Percentiles rank a stretch among this genome's conserved stretches.
phyloP scores from a whole-genome alignment of 768 basidiomycete genomes.

The Ramaria rubella region DNA sequence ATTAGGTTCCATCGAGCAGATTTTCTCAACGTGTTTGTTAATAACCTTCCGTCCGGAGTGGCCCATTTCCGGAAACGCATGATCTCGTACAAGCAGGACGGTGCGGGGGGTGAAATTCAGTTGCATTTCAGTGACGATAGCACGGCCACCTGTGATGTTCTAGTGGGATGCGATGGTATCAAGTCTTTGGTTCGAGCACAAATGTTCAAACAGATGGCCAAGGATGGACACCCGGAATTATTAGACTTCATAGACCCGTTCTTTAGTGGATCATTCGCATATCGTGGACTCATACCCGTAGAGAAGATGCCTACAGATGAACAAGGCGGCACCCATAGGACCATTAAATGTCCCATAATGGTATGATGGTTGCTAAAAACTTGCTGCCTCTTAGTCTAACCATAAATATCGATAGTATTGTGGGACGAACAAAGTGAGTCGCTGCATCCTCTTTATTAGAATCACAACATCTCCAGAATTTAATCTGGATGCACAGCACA shows the following conservation, averaged over 20 bases:
- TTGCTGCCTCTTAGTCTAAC: background rate
- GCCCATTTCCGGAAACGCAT: constrained; percentile 29
- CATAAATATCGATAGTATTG: constrained; percentile 40
- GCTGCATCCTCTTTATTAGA: constrained; percentile 2
- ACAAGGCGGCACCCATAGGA: constrained; percentile 22
- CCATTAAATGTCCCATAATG: constrained; percentile 37
- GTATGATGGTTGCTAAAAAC: constrained; percentile 26
- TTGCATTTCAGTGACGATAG: constrained; percentile 22
- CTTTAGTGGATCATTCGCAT: constrained; percentile 42
- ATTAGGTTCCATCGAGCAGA: constrained; percentile 33
- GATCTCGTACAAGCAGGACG: constrained; percentile 23
- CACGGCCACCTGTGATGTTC: constrained; percentile 18
- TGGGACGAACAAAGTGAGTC: constrained; percentile 40
- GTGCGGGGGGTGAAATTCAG: constrained; percentile 9
- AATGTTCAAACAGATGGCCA: constrained; percentile 21
- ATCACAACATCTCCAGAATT: background rate
- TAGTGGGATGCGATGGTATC: constrained; percentile 25
- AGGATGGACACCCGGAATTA: constrained; percentile 19
- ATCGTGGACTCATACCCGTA: constrained; percentile 39
- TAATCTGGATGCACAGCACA: constrained; percentile 33
- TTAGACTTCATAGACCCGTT: constrained; percentile 34
- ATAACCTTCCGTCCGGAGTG: constrained; percentile 21
- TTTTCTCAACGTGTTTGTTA: constrained; percentile 27
- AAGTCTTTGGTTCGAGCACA: constrained; percentile 18
- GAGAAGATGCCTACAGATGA: constrained; percentile 24